Evolutionary conservation across 2,329 filamentous ascomycete species (phyloP), one percentile per base, ranked within the genome.

Genomic region (Hymenoscyphus fraxineus): DNA sequence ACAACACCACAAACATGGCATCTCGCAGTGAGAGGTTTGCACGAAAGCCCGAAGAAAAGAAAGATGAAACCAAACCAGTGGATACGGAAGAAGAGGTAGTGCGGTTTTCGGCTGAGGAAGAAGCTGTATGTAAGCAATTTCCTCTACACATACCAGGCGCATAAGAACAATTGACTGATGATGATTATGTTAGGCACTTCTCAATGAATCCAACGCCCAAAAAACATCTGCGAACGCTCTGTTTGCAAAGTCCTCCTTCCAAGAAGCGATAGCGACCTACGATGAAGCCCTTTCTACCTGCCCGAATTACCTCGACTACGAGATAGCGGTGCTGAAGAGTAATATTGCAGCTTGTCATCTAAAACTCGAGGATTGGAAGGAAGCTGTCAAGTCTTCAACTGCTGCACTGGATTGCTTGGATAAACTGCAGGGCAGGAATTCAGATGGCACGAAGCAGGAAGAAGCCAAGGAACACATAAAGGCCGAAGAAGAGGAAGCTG

Each of bases 311-410:
- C 85, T 96, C 32, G 88, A 94, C 75, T 97, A 92, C 78, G 92
- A 97, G 71, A 82, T 94, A 67, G 92, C 93, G 32, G 91, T 98
- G 10, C 82, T 98, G 6, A 87, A 89, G 65, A 93, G 90, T 75
- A 98, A 98, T 79, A 89, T 97, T 69, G 85, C 94, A 1, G 94
- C 93, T 10, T 97, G 93, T 74, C 87, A 97, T 72, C 77, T 98
- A 62, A 96, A 96, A 75, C 81, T 96, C 2, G 82, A 88, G 66
- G 88, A 94, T 66, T 97, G 93, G 91, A 92, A 93, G 70, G 87
- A 91, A 38, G 91, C 92, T 10, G 83, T 93, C 55, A 88, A 88
- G 59, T 83, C 85, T 10, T 93, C 93, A 0, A 90, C 87, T 0
- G 81, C 85, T 12, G 88, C 92, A 1, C 75, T 98, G 0, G 88